Base-by-base conservation (phyloP, 208 protist species). In the Leishmania lainsoni region DNA sequence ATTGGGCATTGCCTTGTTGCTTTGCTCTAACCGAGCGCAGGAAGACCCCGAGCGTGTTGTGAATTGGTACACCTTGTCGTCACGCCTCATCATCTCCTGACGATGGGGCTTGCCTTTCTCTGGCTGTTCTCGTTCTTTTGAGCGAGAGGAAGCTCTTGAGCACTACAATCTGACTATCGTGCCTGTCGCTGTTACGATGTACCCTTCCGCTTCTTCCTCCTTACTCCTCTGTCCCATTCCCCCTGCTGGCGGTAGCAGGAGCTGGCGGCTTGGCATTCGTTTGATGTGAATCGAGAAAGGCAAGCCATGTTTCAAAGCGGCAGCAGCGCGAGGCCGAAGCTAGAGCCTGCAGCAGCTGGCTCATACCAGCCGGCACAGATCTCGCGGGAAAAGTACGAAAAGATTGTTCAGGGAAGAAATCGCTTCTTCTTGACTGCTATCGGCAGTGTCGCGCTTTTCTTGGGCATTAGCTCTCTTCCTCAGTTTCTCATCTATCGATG, bases 381-480 rank as follows among this genome's bases (percentile, higher is more conserved):
- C 51, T 80, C 93, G 68, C 87, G 88, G 74, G 91, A 94, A 5
- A 96, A 96, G 82, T 96, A 96, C 76, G 85, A 91, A n/a, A 92
- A 87, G 58, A 88, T 96, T 75, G 87, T 89, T 0, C 85, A 91
- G 29, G 91, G 91, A 2, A 77, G 90, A 65, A 96, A 94, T 79
- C 78, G 87, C 10, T 96, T 94, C 83, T 91, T 96, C 59, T 69
- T 87, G 58, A 81, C 87, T 5, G 89, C 85, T 45, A 87, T 92
- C 56, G 83, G 79, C 45, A 80, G 83, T 35, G 83, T 87, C 26
- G 80, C 81, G 14, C 48, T 86, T n/a, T 86, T 94, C 76, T 82
- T 89, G 42, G 86, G 71, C 8, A 54, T 91, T 12, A 91, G 83
- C 59, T 78, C 90, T 48, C 71, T 91, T 52, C 93, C 91, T 2